Percentiles rank a stretch among this genome's conserved stretches.
Evolutionary conservation across 2,329 filamentous ascomycete genomes (phyloP).

Genomic region (Trichoderma sp.): DNA sequence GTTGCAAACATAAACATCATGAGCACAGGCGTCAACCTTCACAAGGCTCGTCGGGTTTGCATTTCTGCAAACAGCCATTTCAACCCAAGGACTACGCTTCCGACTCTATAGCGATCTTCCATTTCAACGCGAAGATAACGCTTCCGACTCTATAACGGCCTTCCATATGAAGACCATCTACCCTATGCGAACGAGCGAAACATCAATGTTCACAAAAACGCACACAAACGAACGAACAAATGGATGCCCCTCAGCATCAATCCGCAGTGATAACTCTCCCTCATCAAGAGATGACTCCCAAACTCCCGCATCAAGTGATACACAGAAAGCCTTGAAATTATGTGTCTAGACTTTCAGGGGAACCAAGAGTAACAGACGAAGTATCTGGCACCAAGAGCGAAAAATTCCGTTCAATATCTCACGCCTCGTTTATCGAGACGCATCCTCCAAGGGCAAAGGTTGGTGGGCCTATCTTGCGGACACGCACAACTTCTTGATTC

Average conservation of each 20-base stretch:
- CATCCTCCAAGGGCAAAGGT: too few relatives aligned
- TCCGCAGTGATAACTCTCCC: not conserved
- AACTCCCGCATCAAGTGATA: not conserved
- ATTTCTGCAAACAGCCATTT: not conserved
- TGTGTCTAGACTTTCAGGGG: not conserved
- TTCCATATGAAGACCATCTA: not conserved
- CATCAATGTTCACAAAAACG: not conserved
- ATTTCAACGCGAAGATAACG: too few relatives aligned
- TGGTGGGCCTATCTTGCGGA: too few relatives aligned
- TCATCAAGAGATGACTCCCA: too few relatives aligned
- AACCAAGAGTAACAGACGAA: not conserved
- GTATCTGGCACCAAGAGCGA: not conserved
- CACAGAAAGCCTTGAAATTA: not conserved
- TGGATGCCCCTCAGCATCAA: not conserved
- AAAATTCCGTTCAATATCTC: not conserved
- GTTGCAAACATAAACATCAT: not conserved
- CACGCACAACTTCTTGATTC: too few relatives aligned
- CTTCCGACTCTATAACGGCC: not conserved
- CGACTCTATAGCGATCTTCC: not conserved
- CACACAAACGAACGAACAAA: not conserved
- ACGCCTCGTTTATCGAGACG: not conserved
- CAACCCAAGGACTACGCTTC: not conserved
- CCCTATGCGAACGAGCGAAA: too few relatives aligned
- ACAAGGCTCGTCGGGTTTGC: not conserved
- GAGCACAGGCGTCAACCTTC: fast-evolving